Evolutionary conservation across 495 filamentous ascomycete genomes (phyloP), one percentile per base, ranked within the genome.

Genomic region (Xylaria castorea): DNA sequence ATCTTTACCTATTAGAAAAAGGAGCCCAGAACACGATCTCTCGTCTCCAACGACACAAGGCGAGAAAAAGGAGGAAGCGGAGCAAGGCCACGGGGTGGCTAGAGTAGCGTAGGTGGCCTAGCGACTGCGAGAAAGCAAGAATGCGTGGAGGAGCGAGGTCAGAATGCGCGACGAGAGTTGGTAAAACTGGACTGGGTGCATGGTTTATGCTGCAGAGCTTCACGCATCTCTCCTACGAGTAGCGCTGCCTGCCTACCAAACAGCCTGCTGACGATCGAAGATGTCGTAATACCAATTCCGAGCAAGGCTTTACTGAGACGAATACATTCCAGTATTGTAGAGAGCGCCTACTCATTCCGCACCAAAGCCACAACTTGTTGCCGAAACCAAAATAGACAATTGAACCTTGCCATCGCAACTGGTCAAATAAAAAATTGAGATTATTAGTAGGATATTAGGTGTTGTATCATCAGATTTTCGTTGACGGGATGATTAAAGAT

Each of bases 51-150:
- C 30, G 18, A 9, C 40, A 5, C 22, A 9, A 34, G 14, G 1
- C 18, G 64, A 16, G 46, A 67, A 60, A 60, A 20, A n/a, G 57
- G 30, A 36, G 57, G 57, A 60, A 36, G 30, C 57, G 32, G n/a
- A 60, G 20, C 34, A 38, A n/a, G 34, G n/a, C 34, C 16, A 22
- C 7, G 57, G 25, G 3, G 20, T 9, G 30, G 22, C 32, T n/a
- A 12, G 57, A 2, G 18, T 18, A 34, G 34, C 27, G 57, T 22
- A 38, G 57, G 57, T 16, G 20, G 16, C 12, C 12, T 16, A 46
- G 32, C 18, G 5, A 58, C 18, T 9, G 16, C 30, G 55, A 58
- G 25, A 34, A 9, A 58, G 55, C 16, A 60, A 5, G 22, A 55
- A 27, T 30, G n/a, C 12, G n/a, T 25, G 22, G n/a, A 53, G 22